Evolutionary conservation across 2,329 filamentous ascomycete species (phyloP).

Genomic region (Plenodomus tracheiphilus): DNA sequence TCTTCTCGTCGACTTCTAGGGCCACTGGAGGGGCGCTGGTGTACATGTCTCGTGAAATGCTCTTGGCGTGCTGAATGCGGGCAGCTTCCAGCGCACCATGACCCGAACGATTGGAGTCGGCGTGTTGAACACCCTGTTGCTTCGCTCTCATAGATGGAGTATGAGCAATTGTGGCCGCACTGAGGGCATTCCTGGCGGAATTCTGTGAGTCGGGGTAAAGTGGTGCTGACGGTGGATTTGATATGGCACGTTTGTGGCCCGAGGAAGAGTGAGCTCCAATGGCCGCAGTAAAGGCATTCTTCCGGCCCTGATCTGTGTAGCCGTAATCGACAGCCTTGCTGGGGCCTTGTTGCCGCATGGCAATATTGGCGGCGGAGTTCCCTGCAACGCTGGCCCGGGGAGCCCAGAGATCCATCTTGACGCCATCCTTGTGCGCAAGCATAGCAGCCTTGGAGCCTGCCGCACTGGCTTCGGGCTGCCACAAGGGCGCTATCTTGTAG

Average conservation of each 20-base stretch:
- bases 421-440: slow-evolving; percentile 61
- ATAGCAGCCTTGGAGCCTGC: slow-evolving; percentile 76
- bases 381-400: slow-evolving; percentile 57
- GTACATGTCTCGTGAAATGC: slow-evolving; percentile 74
- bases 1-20: slow-evolving; percentile 73
- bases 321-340: slow-evolving; percentile 52
- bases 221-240: slow-evolving; percentile 54
- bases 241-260: slow-evolving; percentile 64
- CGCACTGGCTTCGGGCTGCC: slow-evolving; percentile 65
- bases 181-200: slow-evolving; percentile 69
- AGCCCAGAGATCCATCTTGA: slow-evolving; percentile 56
- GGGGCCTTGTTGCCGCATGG: slow-evolving; percentile 60
- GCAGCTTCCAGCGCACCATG: slow-evolving; percentile 63
- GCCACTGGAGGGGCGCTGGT: slow-evolving; percentile 74
- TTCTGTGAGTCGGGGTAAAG: slow-evolving; percentile 61
- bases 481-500: slow-evolving; percentile 63
- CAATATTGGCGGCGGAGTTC: slow-evolving; percentile 70
- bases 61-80: slow-evolving; percentile 67
- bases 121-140: slow-evolving; percentile 10
- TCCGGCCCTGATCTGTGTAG: slow-evolving; percentile 56
- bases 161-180: slow-evolving; percentile 71
- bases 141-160: slow-evolving; percentile 42
- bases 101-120: slow-evolving; percentile 47
- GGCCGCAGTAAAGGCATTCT: slow-evolving; percentile 73
- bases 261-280: slow-evolving; percentile 69